Base-by-base conservation (phyloP, 768 basidiomycete genomes). In the Gloeophyllum trabeum region DNA sequence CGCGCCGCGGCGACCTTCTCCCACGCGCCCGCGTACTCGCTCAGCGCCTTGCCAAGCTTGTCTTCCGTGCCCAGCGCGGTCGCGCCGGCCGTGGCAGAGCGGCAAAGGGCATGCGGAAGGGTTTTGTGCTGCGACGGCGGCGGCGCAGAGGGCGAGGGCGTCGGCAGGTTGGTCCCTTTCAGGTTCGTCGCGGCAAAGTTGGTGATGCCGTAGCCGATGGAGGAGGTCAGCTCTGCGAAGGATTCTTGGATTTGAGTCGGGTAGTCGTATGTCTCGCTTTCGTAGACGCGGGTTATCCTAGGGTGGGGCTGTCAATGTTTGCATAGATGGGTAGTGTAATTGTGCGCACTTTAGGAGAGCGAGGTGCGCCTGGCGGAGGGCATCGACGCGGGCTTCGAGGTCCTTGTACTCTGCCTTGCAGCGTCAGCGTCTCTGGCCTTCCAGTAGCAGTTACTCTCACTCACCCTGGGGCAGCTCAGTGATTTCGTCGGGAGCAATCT, bases 341-440 rank as follows among this genome's bases (percentile, higher is more conserved):
- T 39, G 35, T n/a, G 61, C 75, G 42, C 49, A 86, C 89, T 82
- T 96, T 63, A 93, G 71, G 39, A 97, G 47, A 3, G 72, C 56
- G 41, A 82, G 55, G 56, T 94, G 91, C 4, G 88, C 82, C 35
- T 72, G 65, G 49, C 79, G 76, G 41, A 99, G 76, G 23, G 89
- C 90, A 62, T 99, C 96, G 30, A 98, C 96, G 43, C 90, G 83
- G 36, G 81, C 71, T 63, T 99, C 96, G 49, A 99, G 79, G 57
- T 94, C 89, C 54, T 82, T 92, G 73, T 98, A 99, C 61, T 99
- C 94, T 88, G 66, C 14, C 7, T 18, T 25, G 39, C 12, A 25
- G 23, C 18, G 4, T 22, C 7, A 38, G 4, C 14, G n/a, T n/a
- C n/a, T n/a, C n/a, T n/a, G n/a, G n/a, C n/a, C 12, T 5, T 18